Conservation (phyloP, 257 asterid species). For the Echites panduratus region DNA sequence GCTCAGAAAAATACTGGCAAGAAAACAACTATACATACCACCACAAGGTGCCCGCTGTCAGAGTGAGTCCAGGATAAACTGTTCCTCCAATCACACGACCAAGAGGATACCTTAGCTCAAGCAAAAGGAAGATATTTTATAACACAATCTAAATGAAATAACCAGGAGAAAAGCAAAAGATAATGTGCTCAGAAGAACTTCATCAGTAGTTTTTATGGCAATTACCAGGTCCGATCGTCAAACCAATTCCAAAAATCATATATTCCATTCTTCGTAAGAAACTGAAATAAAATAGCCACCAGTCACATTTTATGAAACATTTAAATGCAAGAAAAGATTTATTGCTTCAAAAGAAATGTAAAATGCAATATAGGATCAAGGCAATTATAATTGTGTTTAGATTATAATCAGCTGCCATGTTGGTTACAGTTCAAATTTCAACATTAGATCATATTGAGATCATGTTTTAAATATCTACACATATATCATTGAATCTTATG, state of each 20-base stretch:
- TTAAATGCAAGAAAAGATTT: background rate
- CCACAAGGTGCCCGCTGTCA: slow-evolving; percentile 93
- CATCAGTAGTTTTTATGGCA: slow-evolving; percentile 17
- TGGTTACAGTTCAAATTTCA: background rate
- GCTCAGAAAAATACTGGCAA: background rate
- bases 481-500: background rate
- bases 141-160: background rate
- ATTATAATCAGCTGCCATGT: background rate
- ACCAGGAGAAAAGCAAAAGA: background rate
- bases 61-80: slow-evolving; percentile 93
- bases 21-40: slow-evolving; percentile 17
- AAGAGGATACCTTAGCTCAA: slow-evolving; percentile 77
- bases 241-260: slow-evolving; percentile 99
- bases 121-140: slow-evolving; percentile 1
- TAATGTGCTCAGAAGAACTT: background rate
- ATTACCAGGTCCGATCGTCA: slow-evolving; percentile 98
- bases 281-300: slow-evolving; percentile 54
- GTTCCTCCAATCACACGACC: slow-evolving; percentile 99
- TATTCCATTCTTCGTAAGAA: slow-evolving; percentile 78
- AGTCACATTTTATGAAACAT: slow-evolving; percentile 20
- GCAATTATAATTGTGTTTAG: background rate
- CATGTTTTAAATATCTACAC: background rate
- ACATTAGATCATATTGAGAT: background rate
- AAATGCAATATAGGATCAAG: background rate
- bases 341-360: background rate